Conservation (phyloP, 2,329 filamentous ascomycete genomes). For the Rhynchosporium graminicola region DNA sequence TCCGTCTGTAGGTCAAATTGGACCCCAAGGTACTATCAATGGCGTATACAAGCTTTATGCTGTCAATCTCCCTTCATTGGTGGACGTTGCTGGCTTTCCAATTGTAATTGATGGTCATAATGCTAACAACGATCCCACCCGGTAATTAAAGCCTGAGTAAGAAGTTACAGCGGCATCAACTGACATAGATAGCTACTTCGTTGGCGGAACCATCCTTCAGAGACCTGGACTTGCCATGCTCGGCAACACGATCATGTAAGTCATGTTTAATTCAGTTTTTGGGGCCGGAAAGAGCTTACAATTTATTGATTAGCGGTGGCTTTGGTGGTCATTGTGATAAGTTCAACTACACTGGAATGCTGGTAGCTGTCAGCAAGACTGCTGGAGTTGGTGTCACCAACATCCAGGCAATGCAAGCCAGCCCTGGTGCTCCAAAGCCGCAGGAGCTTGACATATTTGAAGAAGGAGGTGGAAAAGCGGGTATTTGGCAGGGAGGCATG, state of each 20-base stretch:
- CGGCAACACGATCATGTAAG: conserved; percentile 19
- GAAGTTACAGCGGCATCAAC: neutral
- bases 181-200: conserved; percentile 16
- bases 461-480: conserved; percentile 20
- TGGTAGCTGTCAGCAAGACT: conserved; percentile 22
- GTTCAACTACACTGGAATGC: conserved; percentile 24
- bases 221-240: conserved; percentile 23
- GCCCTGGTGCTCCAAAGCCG: conserved; percentile 17
- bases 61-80: conserved; percentile 23
- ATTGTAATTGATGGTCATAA: conserved; percentile 24
- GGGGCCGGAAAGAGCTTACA: neutral
- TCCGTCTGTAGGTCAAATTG: conserved; percentile 6
- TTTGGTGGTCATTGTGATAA: conserved; percentile 25
- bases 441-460: conserved; percentile 15
- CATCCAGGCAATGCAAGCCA: conserved; percentile 20
- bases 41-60: conserved; percentile 30
- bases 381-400: conserved; percentile 9
- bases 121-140: conserved; percentile 23
- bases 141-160: neutral
- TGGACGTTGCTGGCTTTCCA: conserved; percentile 22
- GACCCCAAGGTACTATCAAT: conserved; percentile 19
- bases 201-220: conserved; percentile 20
- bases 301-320: conserved; percentile 11
- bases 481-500: conserved; percentile 25
- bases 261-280: neutral